Evolutionary conservation across 306 rosid species (phyloP), one percentile per base, ranked within the genome.

Genomic region (Citrullus mucosospermus): DNA sequence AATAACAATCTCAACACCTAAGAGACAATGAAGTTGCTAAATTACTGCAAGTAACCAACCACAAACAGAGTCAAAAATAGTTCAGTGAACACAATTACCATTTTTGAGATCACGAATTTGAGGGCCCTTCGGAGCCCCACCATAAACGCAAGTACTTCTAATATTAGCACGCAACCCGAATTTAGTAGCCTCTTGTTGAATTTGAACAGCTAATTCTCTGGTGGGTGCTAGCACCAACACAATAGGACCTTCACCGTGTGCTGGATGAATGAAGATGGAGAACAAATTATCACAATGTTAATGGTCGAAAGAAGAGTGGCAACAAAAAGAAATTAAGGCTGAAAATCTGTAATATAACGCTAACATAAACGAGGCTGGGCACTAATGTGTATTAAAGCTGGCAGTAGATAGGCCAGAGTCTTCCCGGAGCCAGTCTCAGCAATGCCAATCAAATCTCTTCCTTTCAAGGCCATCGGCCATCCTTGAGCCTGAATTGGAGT

Each of bases 371-470:
- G 91, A 85, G 93, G 97, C 78, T 95, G 98, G 9, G 97, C 97
- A n/a, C 85, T 89, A 67, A 95, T 89, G 84, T 95, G 98, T 65
- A 95, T 96, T 76, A 95, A 36, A 75, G 98, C 92, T 28, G 98
- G 98, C 61, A 92, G 85, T 78, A 95, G 81, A 87, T 95, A 95
- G 2, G 98, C 86, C 83, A 95, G 83, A 61, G 98, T 95, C 87
- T 95, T 95, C 79, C 97, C 98, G 1, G 98, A 95, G 78, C 98
- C 98, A 54, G 98, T 95, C 89, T 95, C 98, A 12, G 98, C 98
- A 85, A 95, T 95, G 82, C 98, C 97, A 80, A 95, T 77, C 78
- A 95, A 86, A 83, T 95, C 98, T 81, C 97, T 88, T 83, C 98
- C 98, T 80, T 85, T 95, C 20, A 95, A 86, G 83, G 97, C 98